phyloP scores from a whole-genome alignment of 2,329 filamentous ascomycete genomes.

The Sarocladium strictum region DNA sequence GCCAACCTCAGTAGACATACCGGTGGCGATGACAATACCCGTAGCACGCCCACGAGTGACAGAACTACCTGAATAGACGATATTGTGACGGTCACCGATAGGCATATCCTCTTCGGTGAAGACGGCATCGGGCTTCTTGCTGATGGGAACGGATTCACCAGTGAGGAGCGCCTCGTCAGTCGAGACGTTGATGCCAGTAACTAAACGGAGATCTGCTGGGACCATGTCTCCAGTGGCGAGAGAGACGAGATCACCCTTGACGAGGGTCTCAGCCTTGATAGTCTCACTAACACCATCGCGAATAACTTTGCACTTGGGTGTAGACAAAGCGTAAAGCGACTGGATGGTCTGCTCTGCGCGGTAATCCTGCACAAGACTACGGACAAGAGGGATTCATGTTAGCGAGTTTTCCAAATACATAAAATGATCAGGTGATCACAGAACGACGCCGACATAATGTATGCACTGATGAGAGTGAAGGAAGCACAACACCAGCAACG shows the following conservation, averaged over 20 bases:
- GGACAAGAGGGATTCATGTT: constrained; percentile 13
- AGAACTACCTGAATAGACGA: constrained; percentile 67
- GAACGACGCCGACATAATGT: not conserved
- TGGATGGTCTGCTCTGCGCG: constrained; percentile 57
- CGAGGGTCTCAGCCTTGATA: constrained; percentile 51
- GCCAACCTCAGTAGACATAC: constrained; percentile 70
- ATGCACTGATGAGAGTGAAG: not conserved
- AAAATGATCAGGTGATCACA: constrained; percentile 1
- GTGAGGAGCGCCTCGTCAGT: constrained; percentile 72
- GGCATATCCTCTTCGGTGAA: constrained; percentile 49
- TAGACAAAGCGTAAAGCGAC: constrained; percentile 51
- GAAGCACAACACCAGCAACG: not conserved
- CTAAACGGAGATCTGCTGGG: constrained; percentile 60
- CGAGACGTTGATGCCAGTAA: constrained; percentile 66
- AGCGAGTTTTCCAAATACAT: constrained; percentile 19
- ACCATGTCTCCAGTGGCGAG: constrained; percentile 62
- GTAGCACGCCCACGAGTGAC: constrained; percentile 64
- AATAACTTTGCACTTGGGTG: constrained; percentile 53
- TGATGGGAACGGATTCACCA: constrained; percentile 65
- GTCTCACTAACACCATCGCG: constrained; percentile 45
- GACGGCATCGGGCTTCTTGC: constrained; percentile 54
- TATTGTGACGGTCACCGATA: constrained; percentile 64
- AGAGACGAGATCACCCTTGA: constrained; percentile 60
- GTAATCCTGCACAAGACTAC: constrained; percentile 53
- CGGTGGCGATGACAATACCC: constrained; percentile 64